Evolutionary conservation across 768 basidiomycete species (phyloP).

Genomic region (Grammothele lineata): DNA sequence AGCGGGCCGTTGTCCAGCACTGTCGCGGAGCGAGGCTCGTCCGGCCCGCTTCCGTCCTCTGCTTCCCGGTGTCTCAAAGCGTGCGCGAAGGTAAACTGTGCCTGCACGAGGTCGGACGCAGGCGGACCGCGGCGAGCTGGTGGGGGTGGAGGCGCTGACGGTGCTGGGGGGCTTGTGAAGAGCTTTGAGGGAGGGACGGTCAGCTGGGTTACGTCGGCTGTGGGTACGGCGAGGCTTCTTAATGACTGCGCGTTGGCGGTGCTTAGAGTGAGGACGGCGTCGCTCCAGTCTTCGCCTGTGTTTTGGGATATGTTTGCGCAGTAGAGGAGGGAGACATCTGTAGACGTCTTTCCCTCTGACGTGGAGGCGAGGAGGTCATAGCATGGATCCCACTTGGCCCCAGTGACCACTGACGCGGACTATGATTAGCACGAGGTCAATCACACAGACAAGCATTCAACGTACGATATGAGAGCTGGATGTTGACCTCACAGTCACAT

Average conservation of each 20-base stretch:
- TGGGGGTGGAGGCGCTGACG: too few species aligned
- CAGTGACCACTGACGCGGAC: constrained; percentile 39
- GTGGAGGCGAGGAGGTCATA: constrained; percentile 56
- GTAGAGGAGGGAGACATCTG: constrained; percentile 32
- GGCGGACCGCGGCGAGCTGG: too few species aligned
- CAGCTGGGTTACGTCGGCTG: neutral
- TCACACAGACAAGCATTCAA: neutral
- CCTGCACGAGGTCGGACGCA: too few species aligned
- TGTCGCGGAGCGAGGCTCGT: neutral
- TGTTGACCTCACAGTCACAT: constrained; percentile 24
- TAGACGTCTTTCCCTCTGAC: constrained; percentile 1
- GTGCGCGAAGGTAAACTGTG: too few species aligned
- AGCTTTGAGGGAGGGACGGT: too few species aligned
- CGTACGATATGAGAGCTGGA: constrained; percentile 45
- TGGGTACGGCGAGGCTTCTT: constrained; percentile 16
- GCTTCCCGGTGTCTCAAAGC: too few species aligned
- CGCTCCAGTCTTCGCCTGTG: constrained; percentile 61
- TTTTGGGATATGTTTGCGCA: constrained; percentile 48
- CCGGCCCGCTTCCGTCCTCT: too few species aligned
- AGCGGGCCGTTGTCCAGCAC: constrained; percentile 41
- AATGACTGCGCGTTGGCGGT: constrained; percentile 40
- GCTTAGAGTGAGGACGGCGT: constrained; percentile 47
- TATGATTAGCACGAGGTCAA: neutral
- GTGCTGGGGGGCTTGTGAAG: too few species aligned
- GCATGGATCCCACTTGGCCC: constrained; percentile 47